These are phyloP conservation scores for Intubia oerlemansii DNA, from an alignment of 2,329 filamentous ascomycete genomes.

Conservation along the genomic window DNA sequence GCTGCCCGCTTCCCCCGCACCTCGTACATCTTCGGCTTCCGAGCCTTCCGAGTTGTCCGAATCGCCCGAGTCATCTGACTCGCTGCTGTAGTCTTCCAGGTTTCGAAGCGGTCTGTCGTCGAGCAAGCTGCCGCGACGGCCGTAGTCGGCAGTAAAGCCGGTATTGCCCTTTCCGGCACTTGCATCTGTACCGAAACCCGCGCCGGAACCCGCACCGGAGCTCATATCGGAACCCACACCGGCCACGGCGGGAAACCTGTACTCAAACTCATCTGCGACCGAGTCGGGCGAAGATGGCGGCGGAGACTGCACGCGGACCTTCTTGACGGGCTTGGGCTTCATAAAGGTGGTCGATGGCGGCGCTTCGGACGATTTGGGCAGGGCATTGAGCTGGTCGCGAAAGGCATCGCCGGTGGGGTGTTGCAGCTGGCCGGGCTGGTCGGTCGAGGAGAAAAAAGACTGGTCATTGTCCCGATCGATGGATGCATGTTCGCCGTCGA, in stretches of 20 bases:
- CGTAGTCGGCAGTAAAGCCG: too few relatives aligned
- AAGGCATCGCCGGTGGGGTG: slow-evolving; percentile 13
- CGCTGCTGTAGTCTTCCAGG: too few relatives aligned
- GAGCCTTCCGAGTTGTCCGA: too few relatives aligned
- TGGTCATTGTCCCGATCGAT: background rate
- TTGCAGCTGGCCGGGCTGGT: slow-evolving; percentile 1
- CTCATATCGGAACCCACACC: too few relatives aligned
- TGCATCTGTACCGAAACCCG: too few relatives aligned
- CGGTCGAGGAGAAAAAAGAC: background rate
- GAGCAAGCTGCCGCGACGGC: too few relatives aligned
- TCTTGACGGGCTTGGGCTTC: slow-evolving; percentile 37
- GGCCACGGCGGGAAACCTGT: background rate
- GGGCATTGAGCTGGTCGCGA: slow-evolving; percentile 12
- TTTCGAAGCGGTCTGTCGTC: too few relatives aligned
- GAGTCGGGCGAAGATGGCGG: slow-evolving; percentile 38
- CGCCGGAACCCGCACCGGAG: too few relatives aligned
- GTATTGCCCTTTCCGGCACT: too few relatives aligned
- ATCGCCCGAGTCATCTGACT: too few relatives aligned
- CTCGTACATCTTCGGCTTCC: too few relatives aligned
- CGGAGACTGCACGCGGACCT: slow-evolving; percentile 44
- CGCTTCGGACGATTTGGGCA: slow-evolving; percentile 12
- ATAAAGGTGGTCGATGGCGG: slow-evolving; percentile 15
- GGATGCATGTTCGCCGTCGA: background rate
- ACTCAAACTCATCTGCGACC: background rate
- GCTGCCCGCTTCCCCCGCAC: too few relatives aligned